These are phyloP conservation scores for Collybia sp. DNA, from an alignment of 768 basidiomycete genomes.

Conservation along the genomic window DNA sequence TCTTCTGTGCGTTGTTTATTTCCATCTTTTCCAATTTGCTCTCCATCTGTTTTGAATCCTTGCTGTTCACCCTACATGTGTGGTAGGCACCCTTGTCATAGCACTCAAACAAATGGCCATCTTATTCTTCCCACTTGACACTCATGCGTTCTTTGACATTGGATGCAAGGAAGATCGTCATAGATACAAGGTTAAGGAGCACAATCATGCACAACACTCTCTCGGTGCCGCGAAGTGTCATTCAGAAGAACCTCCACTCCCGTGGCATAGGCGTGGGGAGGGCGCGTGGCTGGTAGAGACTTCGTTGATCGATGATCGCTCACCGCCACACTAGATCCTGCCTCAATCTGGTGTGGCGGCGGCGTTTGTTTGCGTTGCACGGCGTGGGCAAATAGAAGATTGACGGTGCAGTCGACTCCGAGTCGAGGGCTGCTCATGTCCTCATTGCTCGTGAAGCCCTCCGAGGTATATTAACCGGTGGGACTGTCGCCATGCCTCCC, in stretches of 20 bases:
- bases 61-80: constrained; percentile 2
- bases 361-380: constrained; percentile 3
- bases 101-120: neutral
- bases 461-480: no score
- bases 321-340: constrained; percentile 2
- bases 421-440: no score
- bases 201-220: no score
- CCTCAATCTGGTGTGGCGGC: constrained; percentile 5
- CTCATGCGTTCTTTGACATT: neutral
- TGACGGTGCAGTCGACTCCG: no score
- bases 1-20: constrained; percentile 25
- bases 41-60: constrained; percentile 10
- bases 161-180: constrained; percentile 1
- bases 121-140: neutral
- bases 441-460: no score
- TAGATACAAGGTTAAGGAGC: no score
- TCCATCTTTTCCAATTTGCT: constrained; percentile 15
- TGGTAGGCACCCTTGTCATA: neutral
- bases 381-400: constrained; percentile 4
- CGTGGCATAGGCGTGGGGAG: no score
- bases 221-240: no score
- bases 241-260: no score
- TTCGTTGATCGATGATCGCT: neutral
- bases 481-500: no score
- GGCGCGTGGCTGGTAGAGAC: no score